Evolutionary conservation across 2,329 filamentous ascomycete species (phyloP).

Genomic region (Penicillium sp.): DNA sequence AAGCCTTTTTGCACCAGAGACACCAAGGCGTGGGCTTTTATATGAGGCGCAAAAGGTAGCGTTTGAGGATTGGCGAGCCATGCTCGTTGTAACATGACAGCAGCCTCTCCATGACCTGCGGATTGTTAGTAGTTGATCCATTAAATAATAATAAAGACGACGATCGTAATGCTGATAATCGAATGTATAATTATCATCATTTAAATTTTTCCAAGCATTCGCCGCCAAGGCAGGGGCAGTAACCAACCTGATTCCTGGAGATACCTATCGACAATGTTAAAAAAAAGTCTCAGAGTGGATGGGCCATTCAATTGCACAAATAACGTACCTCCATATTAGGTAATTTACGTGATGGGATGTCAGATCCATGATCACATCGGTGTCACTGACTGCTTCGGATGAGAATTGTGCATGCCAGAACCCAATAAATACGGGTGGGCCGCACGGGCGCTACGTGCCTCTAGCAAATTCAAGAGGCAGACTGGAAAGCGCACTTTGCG

Average conservation of each 20-base stretch:
- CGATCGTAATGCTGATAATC: constrained; percentile 12
- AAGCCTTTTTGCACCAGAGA: constrained; percentile 62
- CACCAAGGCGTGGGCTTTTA: constrained; percentile 57
- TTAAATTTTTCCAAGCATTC: background rate
- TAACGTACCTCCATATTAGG: constrained; percentile 61
- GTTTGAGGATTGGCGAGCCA: constrained; percentile 61
- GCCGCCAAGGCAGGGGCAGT: constrained; percentile 6
- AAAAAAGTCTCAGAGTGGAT: background rate
- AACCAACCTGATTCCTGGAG: constrained; percentile 53
- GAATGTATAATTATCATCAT: background rate
- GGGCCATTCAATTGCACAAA: background rate
- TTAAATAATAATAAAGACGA: constrained; percentile 13
- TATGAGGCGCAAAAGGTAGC: constrained; percentile 58
- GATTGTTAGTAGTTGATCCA: constrained; percentile 15
- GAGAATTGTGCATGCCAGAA: constrained; percentile 26
- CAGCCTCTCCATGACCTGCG: constrained; percentile 55
- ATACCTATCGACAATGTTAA: constrained; percentile 37
- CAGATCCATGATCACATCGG: constrained; percentile 45
- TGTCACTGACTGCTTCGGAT: constrained; percentile 16
- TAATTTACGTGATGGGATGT: constrained; percentile 63
- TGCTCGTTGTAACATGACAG: constrained; percentile 57
- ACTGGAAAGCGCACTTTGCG: constrained; percentile 15
- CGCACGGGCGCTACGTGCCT: constrained; percentile 13
- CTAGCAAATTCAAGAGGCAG: background rate
- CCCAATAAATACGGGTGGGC: constrained; percentile 12